Evolutionary conservation across 768 basidiomycete species (phyloP).

Genomic region (Lactarius sp.): DNA sequence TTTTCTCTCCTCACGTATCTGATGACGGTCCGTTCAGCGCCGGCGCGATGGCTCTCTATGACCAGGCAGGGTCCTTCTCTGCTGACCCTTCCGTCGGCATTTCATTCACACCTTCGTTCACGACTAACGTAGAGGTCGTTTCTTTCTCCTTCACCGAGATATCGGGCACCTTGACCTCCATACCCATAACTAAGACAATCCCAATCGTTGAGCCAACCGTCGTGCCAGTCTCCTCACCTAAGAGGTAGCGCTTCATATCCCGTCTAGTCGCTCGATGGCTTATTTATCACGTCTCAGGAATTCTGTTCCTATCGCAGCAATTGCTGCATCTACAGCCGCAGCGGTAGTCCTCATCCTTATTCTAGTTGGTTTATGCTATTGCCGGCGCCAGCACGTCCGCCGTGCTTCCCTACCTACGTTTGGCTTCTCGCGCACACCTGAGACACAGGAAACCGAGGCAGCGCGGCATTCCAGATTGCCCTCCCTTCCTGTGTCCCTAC

Average conservation of each 20-base stretch:
- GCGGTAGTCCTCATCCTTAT: neutral
- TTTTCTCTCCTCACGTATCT: neutral
- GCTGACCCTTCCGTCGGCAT: too few relatives aligned
- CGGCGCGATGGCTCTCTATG: neutral
- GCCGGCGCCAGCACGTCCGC: neutral
- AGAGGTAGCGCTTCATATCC: neutral
- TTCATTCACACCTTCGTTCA: neutral
- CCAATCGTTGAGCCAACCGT: neutral
- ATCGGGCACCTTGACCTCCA: neutral
- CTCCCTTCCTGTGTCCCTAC: neutral
- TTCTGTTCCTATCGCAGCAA: conserved; percentile 10
- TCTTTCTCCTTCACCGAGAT: neutral
- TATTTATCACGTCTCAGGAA: neutral
- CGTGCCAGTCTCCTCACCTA: neutral
- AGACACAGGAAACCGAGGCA: neutral
- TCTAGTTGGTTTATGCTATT: neutral
- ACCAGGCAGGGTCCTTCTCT: neutral
- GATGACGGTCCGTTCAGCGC: neutral
- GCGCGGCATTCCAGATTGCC: neutral
- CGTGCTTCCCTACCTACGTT: neutral
- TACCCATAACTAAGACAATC: neutral
- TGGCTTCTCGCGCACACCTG: neutral
- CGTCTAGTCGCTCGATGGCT: neutral
- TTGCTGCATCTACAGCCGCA: neutral
- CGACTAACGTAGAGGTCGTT: neutral